Evolutionary conservation across 2,329 filamentous ascomycete species (phyloP).

Genomic region (Sclerotinia borealis): DNA sequence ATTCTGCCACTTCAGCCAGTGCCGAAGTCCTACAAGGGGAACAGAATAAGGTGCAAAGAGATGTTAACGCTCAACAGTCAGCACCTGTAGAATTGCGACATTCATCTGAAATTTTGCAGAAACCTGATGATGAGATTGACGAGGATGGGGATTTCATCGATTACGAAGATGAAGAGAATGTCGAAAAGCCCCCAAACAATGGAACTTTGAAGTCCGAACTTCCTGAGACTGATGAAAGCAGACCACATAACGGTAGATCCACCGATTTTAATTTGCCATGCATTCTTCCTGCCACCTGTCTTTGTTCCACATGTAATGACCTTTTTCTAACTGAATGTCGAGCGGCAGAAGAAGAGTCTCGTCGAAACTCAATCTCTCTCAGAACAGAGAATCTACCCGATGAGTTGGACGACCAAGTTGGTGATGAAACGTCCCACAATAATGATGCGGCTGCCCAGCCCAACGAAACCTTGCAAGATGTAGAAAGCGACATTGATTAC

Average conservation of each 20-base stretch:
- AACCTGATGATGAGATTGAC: constrained; percentile 13
- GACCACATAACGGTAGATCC: constrained; percentile 25
- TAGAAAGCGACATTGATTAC: constrained; percentile 21
- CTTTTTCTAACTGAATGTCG: constrained; percentile 24
- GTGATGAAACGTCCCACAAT: neutral
- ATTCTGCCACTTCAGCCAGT: neutral
- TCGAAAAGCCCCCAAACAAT: constrained; percentile 10
- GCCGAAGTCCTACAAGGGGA: neutral
- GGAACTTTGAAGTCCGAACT: neutral
- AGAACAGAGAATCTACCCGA: constrained; percentile 6
- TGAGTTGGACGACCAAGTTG: neutral
- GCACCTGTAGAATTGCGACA: neutral
- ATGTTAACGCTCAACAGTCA: neutral
- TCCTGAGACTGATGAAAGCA: constrained; percentile 13
- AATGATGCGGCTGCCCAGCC: neutral
- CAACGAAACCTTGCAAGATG: constrained; percentile 11
- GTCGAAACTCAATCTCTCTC: constrained; percentile 21
- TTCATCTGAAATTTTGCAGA: neutral
- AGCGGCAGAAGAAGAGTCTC: constrained; percentile 21
- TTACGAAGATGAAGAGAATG: constrained; percentile 42
- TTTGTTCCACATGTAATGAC: constrained; percentile 26
- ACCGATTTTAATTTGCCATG: constrained; percentile 26
- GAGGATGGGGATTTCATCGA: constrained; percentile 41
- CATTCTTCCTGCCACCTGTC: constrained; percentile 22
- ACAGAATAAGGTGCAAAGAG: constrained; percentile 1